Base-by-base conservation (phyloP, 1,284 basidiomycete genomes). In the Pseudozyma sp. region DNA sequence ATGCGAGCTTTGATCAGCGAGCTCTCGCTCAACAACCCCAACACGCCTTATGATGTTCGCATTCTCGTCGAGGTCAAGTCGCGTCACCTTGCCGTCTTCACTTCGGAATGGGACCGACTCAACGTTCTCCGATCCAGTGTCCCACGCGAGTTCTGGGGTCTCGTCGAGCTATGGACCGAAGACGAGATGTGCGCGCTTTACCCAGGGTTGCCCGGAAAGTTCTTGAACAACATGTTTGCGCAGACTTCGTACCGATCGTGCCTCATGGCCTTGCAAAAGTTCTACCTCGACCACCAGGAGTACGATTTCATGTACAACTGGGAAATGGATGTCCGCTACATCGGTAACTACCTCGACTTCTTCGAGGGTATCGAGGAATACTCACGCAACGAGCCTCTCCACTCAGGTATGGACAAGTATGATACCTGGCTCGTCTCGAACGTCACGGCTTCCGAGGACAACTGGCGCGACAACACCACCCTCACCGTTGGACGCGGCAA, bases 251-350 rank as follows among this genome's bases (percentile, higher is more conserved):
- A 84, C 68, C 81, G 83, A 52, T 77, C 81, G n/a, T 85, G 83
- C 52, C 70, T 84, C 36, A 85, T 85, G 83, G 78, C 83, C 10
- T 52, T 85, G 64, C 83, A 85, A 48, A 84, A 83, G 70, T 85
- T 85, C 70, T 84, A 80, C 64, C 72, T 84, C 48, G 81, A 84
- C 67, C 83, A 85, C 70, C 80, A 79, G 58, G 83, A 85, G 72
- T 85, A 85, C 64, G 83, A 85, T 68, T 84, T 78, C 31, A 74
- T 85, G 25, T 84, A 78, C 68, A 85, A 85, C 72, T 85, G 83
- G 83, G 83, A 85, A 76, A 84, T 85, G 82, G 83, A 85, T 56
- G 82, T 83, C 50, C 77, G 83, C 14, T 85, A 83, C 72, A 82
- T 83, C 43, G 83, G 83, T 57, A 83, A 85, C 70, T 85, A 84